Conservation (phyloP, 23 red algal species). For the Gracilaria gracilis region DNA sequence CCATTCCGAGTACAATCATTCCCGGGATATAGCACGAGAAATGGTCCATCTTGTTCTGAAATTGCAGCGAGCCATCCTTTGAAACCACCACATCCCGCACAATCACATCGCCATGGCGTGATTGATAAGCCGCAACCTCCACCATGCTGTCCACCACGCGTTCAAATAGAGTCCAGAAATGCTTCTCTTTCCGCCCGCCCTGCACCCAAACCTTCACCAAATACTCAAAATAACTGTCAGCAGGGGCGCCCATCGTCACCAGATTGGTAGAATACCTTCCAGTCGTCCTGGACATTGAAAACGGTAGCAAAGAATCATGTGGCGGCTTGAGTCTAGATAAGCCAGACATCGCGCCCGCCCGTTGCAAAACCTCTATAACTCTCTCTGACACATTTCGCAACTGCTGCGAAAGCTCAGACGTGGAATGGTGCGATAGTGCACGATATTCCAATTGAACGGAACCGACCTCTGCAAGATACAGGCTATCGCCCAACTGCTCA, state of each 20-base stretch:
- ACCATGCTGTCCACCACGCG: constrained; percentile 55
- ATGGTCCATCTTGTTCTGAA: constrained; percentile 71
- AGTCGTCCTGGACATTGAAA: constrained; percentile 28
- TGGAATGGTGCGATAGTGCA: constrained; percentile 67
- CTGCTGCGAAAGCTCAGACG: not conserved
- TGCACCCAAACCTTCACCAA: constrained; percentile 83
- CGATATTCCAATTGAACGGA: constrained; percentile 86
- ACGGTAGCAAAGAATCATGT: constrained; percentile 54
- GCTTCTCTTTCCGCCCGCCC: constrained; percentile 60
- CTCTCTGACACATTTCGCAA: constrained; percentile 54
- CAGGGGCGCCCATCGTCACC: constrained; percentile 74
- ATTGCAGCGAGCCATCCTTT: constrained; percentile 10
- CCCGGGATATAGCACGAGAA: constrained; percentile 81
- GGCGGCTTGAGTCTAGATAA: constrained; percentile 18
- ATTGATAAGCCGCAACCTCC: constrained; percentile 18
- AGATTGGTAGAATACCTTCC: constrained; percentile 64
- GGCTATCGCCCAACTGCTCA: constrained; percentile 29
- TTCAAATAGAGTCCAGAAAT: constrained; percentile 39
- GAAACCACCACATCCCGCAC: constrained; percentile 36
- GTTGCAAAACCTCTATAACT: constrained; percentile 32
- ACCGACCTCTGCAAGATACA: constrained; percentile 83
- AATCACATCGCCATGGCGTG: constrained; percentile 32
- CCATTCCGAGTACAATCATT: constrained; percentile 59
- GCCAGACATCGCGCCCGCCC: not conserved
- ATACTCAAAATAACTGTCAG: constrained; percentile 84